Conservation (phyloP, 148 eudicot genomes). For the Salicornia ramosissima region DNA sequence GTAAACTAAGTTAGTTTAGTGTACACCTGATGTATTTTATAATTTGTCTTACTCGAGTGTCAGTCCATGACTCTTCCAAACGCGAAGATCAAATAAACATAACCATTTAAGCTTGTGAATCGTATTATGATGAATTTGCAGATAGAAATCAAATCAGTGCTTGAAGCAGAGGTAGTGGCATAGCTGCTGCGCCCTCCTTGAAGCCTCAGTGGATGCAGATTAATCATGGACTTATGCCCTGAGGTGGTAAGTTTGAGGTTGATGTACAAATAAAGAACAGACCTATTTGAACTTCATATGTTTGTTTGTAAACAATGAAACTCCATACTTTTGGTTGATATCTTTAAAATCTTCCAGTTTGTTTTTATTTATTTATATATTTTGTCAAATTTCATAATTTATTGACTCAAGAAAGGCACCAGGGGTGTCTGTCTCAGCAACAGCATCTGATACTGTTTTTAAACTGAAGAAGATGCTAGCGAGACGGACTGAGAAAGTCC, state of each 20-base stretch:
- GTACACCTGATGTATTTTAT: too few relatives aligned
- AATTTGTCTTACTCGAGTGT: background rate
- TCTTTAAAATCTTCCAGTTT: background rate
- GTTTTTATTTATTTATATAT: background rate
- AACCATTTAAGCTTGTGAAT: background rate
- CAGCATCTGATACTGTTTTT: constrained; percentile 29
- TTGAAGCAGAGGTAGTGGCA: constrained; percentile 24
- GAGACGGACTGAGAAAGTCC: constrained; percentile 96
- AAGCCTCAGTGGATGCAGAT: constrained; percentile 39
- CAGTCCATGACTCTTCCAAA: background rate
- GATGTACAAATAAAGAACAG: constrained; percentile 26
- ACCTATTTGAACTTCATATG: constrained; percentile 10
- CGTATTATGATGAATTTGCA: constrained; percentile 5
- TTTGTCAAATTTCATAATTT: constrained; percentile 6
- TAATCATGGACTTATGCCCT: constrained; percentile 28
- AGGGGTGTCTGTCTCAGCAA: constrained; percentile 89
- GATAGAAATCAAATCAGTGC: constrained; percentile 17
- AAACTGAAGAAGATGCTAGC: constrained; percentile 28
- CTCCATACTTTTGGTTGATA: constrained; percentile 10
- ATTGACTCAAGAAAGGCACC: constrained; percentile 87
- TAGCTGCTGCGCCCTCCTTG: constrained; percentile 19
- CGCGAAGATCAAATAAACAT: background rate
- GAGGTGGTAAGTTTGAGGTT: constrained; percentile 39
- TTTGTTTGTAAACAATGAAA: constrained; percentile 28
- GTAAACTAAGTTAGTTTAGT: too few relatives aligned